These are phyloP conservation scores for Heliamphora pulchella DNA, from an alignment of 179 eudicot species.

Conservation along the genomic window DNA sequence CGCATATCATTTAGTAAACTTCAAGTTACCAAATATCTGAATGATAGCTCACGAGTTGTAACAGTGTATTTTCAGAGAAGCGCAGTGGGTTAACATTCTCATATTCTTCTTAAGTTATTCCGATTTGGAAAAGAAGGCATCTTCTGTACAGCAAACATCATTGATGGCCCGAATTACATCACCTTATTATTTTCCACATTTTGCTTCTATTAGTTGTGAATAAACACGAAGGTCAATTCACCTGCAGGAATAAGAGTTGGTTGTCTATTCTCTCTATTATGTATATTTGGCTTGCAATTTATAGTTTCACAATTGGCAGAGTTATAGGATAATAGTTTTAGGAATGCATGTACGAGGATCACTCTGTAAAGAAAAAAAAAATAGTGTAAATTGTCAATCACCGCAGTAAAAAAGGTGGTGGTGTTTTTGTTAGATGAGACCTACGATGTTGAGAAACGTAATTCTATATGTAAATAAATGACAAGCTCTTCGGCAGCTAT, in stretches of 20 bases:
- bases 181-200: not conserved
- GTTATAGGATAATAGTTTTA: not conserved
- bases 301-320: not conserved
- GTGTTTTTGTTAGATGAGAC: not conserved
- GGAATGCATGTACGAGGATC: slow-evolving; percentile 5
- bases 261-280: not conserved
- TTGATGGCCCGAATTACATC: not conserved
- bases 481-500: not conserved
- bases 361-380: slow-evolving; percentile 3
- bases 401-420: not conserved
- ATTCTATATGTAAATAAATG: slow-evolving; percentile 8
- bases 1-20: not conserved
- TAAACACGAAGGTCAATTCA: not conserved
- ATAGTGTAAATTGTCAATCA: slow-evolving; percentile 13
- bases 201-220: slow-evolving; percentile 14
- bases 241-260: slow-evolving; percentile 8
- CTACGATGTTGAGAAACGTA: not conserved
- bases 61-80: slow-evolving; percentile 19
- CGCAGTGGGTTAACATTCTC: slow-evolving; percentile 16
- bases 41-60: not conserved
- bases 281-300: not conserved
- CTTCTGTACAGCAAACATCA: not conserved
- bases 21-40: not conserved
- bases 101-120: slow-evolving; percentile 8
- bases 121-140: not conserved